Conservation (phyloP, 2,329 filamentous ascomycete genomes). For the Fusarium praegraminearum region DNA sequence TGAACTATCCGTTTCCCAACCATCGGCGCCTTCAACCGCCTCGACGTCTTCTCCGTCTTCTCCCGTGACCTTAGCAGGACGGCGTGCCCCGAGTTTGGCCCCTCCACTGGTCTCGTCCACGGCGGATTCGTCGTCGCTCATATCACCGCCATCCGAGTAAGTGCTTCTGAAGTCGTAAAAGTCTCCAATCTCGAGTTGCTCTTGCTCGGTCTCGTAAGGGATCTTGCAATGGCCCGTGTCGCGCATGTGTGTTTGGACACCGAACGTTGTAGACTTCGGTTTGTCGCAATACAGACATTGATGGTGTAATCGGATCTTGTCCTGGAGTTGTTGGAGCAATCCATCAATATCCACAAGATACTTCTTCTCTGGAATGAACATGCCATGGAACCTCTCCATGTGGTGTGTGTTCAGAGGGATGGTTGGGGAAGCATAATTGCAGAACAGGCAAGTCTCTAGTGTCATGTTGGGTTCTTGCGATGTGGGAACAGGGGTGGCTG, state of each 20-base stretch:
- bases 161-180: conserved; percentile 98
- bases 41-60: conserved; percentile 63
- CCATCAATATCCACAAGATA: conserved; percentile 88
- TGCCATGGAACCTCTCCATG: conserved; percentile 93
- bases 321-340: conserved; percentile 80
- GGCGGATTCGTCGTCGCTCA: conserved; percentile 64
- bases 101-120: conserved; percentile 64
- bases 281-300: conserved; percentile 93
- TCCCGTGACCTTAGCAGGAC: conserved; percentile 64
- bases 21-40: conserved; percentile 74
- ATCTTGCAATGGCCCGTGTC: conserved; percentile 98
- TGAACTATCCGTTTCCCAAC: conserved; percentile 95
- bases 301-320: conserved; percentile 82
- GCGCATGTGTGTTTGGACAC: conserved; percentile 95
- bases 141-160: conserved; percentile 84
- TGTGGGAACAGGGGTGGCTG: conserved; percentile 55
- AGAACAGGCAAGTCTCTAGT: conserved; percentile 82
- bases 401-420: conserved; percentile 83
- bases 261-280: conserved; percentile 79
- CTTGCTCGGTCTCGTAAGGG: conserved; percentile 86
- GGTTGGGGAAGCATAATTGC: conserved; percentile 84
- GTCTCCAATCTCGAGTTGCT: conserved; percentile 93
- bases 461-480: conserved; percentile 56
- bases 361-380: conserved; percentile 92
- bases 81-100: conserved; percentile 76